Evolutionary conservation across 2,329 filamentous ascomycete species (phyloP), one percentile per base, ranked within the genome.

Genomic region (Phyllosticta citriasiana): DNA sequence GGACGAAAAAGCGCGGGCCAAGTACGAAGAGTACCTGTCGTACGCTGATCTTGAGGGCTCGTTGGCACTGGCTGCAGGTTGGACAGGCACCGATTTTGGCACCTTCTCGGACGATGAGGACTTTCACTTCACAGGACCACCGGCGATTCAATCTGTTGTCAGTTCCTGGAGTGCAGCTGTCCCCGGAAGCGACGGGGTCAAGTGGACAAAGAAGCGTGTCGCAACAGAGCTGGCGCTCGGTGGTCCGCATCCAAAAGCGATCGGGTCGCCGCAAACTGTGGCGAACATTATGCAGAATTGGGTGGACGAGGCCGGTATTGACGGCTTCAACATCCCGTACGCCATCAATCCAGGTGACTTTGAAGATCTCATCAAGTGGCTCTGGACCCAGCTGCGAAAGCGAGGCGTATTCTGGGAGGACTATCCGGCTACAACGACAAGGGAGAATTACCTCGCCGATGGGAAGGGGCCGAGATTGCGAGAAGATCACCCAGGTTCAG

Each of bases 171-270:
- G 14, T 16, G 51, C 19, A 30, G 24, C 60, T 59, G 55, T 66
- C 16, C 47, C 47, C 12, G 47, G 47, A 51, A 16, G 4, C 5
- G 65, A 55, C 64, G 64, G 24, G 61, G 65, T 47, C 51, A 54
- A 65, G 16, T 90, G 87, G 87, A 90, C 87, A 0, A 89, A 88
- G 70, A 77, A 83, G 54, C 87, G 84, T 0, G 80, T 89, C 5
- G 87, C 85, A 0, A 79, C 88, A 66, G 83, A 88, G 65, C 82
- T 89, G 57, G 84, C 82, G 50, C 79, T 89, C 10, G 87, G 87
- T 4, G 87, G 87, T 1, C 80, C 88, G n/a, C 85, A 86, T 0
- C 82, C 85, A 0, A 79, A 84, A 0, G 71, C 85, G 2, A 83
- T 89, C 0, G 87, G 88, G 0, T 88, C 84, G 0, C 76, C 86